phyloP scores from a whole-genome alignment of 2,329 filamentous ascomycete genomes.

The Fusarium clavum region DNA sequence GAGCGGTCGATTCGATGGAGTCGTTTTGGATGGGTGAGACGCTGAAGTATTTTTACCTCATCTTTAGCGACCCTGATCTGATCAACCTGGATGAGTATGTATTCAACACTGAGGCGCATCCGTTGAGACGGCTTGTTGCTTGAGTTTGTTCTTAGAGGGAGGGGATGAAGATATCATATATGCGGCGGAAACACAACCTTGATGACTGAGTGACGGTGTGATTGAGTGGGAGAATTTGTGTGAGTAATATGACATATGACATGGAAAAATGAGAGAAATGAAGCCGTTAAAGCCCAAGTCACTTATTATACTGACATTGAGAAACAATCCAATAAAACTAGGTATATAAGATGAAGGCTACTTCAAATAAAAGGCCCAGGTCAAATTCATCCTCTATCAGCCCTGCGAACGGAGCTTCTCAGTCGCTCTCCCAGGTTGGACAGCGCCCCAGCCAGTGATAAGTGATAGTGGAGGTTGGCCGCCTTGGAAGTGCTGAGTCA shows the following conservation, averaged over 20 bases:
- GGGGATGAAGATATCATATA: not conserved
- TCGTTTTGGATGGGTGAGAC: constrained; percentile 48
- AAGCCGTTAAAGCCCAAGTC: not conserved
- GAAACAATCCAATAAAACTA: not conserved
- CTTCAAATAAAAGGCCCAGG: not conserved
- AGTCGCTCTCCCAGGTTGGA: not conserved
- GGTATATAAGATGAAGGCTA: not conserved
- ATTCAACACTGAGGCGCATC: constrained; percentile 46
- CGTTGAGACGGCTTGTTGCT: constrained; percentile 32
- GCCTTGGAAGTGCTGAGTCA: constrained; percentile 40
- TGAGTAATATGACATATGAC: not conserved
- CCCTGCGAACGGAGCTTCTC: constrained; percentile 31
- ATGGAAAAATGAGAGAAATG: not conserved
- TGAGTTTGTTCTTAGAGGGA: not conserved
- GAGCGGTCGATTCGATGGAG: constrained; percentile 72
- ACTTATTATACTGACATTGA: not conserved
- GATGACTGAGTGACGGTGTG: not conserved
- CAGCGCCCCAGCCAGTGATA: not conserved
- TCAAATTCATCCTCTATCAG: constrained; percentile 14
- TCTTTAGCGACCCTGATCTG: constrained; percentile 59
- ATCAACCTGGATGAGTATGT: constrained; percentile 45
- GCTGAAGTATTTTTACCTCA: constrained; percentile 47
- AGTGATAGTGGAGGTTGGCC: not conserved
- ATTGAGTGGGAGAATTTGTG: not conserved
- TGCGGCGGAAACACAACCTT: not conserved